A percentile compares a stretch with the other conserved stretches of the same genome.
These are phyloP conservation scores for Talaromyces sp. DNA, from an alignment of 2,329 filamentous ascomycete species.

Conservation along the genomic window DNA sequence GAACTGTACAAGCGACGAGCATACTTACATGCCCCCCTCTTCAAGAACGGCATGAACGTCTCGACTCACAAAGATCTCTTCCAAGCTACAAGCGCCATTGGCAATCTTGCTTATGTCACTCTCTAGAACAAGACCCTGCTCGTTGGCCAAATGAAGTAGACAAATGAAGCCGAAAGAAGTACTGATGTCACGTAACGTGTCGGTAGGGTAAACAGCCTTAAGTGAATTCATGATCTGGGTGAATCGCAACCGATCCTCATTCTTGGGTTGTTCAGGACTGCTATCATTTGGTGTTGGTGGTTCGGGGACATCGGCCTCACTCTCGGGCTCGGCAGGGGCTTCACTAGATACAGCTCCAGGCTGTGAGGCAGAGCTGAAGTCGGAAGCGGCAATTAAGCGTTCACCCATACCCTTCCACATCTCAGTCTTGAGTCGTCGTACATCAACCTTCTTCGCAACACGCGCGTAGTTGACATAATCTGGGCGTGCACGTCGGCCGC, in stretches of 20 bases:
- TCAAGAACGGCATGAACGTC: conserved; percentile 45
- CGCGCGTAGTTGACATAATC: conserved; percentile 69
- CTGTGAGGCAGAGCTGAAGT: conserved; percentile 35
- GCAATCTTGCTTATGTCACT: conserved; percentile 49
- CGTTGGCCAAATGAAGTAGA: conserved; percentile 85
- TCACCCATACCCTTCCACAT: conserved; percentile 66
- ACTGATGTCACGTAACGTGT: conserved; percentile 89
- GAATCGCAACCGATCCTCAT: conserved; percentile 70
- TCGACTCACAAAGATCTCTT: conserved; percentile 49
- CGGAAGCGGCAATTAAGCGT: conserved; percentile 39
- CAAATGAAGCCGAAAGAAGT: conserved; percentile 94
- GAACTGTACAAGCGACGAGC: conserved; percentile 23
- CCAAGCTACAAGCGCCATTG: conserved; percentile 35
- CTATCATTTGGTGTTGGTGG: conserved; percentile 40
- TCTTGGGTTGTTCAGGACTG: conserved; percentile 39
- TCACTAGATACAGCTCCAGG: conserved; percentile 28
- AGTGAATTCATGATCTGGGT: conserved; percentile 89
- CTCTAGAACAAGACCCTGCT: conserved; percentile 81
- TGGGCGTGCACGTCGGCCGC: conserved; percentile 58
- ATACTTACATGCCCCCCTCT: conserved; percentile 33
- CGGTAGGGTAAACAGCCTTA: conserved; percentile 80
- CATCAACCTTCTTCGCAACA: conserved; percentile 69
- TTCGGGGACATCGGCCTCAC: conserved; percentile 31
- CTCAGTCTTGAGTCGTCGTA: conserved; percentile 65
- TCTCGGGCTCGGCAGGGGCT: conserved; percentile 21